Conservation (phyloP, 371 early-diverging fungal species). For the Neoconidiobolus thromboides region DNA sequence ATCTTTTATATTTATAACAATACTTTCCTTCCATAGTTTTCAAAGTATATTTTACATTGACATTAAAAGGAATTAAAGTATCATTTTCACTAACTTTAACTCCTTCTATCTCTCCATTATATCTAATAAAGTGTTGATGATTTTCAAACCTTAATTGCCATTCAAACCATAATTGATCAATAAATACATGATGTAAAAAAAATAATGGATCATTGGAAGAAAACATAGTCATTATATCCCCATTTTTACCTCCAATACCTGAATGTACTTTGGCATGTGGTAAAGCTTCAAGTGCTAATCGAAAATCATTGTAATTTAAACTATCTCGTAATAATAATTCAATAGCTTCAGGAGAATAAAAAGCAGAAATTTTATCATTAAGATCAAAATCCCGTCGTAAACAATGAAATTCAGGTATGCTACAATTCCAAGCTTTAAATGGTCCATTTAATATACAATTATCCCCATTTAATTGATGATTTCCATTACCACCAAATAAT, state of each 20-base stretch:
- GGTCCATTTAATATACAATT: slow-evolving; percentile 11
- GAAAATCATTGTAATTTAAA: slow-evolving; percentile 15
- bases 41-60: slow-evolving; percentile 4
- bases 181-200: slow-evolving; percentile 1
- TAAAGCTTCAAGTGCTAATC: slow-evolving; percentile 15
- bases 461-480: background rate
- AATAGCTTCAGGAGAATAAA: slow-evolving; percentile 12
- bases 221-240: slow-evolving; percentile 18
- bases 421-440: slow-evolving; percentile 4
- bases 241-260: slow-evolving; percentile 16
- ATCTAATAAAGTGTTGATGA: too few species aligned
- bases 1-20: slow-evolving; percentile 1
- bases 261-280: slow-evolving; percentile 28
- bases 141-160: background rate
- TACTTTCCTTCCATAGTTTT: slow-evolving; percentile 1
- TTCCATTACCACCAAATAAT: slow-evolving; percentile 13
- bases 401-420: slow-evolving; percentile 1
- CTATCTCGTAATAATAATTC: slow-evolving; percentile 10
- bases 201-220: slow-evolving; percentile 5
- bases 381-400: slow-evolving; percentile 1
- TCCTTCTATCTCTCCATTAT: too few species aligned
- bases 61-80: slow-evolving; percentile 5
- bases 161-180: background rate
- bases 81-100: background rate
- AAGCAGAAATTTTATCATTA: slow-evolving; percentile 11